Conservation (phyloP, 108 stramenopile genomes). For the Epithemia pelagica region DNA sequence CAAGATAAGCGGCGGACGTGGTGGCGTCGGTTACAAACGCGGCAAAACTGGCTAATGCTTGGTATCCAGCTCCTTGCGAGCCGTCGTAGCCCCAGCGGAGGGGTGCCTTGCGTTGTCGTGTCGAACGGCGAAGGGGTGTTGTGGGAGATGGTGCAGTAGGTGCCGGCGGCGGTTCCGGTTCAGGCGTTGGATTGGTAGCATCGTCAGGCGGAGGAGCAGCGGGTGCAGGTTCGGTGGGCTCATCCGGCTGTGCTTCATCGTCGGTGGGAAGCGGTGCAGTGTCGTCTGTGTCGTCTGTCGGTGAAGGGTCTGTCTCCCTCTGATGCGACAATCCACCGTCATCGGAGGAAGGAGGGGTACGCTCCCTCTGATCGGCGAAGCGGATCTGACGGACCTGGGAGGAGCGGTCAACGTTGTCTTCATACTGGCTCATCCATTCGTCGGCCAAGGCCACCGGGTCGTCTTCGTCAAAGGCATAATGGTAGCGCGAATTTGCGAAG, state of each 20-base stretch:
- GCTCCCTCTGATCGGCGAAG: not conserved
- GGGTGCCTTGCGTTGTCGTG: not conserved
- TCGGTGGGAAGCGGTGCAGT: not conserved
- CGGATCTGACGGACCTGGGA: not conserved
- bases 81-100: constrained; percentile 7
- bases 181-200: not conserved
- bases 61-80: constrained; percentile 6
- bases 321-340: not conserved
- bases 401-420: too few species aligned
- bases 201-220: not conserved
- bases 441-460: not conserved
- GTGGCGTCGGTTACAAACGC: too few species aligned
- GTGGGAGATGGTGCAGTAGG: too few species aligned
- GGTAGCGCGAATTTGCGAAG: not conserved
- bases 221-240: not conserved
- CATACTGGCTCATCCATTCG: not conserved
- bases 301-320: not conserved
- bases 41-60: too few species aligned
- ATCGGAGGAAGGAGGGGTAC: not conserved
- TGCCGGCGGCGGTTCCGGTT: constrained; percentile 2
- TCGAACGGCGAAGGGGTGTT: constrained; percentile 12
- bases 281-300: too few species aligned
- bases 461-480: not conserved
- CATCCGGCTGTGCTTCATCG: not conserved
- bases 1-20: not conserved